These are phyloP conservation scores for Scolecobasidium constrictum DNA, from an alignment of 2,329 filamentous ascomycete species.

Conservation along the genomic window DNA sequence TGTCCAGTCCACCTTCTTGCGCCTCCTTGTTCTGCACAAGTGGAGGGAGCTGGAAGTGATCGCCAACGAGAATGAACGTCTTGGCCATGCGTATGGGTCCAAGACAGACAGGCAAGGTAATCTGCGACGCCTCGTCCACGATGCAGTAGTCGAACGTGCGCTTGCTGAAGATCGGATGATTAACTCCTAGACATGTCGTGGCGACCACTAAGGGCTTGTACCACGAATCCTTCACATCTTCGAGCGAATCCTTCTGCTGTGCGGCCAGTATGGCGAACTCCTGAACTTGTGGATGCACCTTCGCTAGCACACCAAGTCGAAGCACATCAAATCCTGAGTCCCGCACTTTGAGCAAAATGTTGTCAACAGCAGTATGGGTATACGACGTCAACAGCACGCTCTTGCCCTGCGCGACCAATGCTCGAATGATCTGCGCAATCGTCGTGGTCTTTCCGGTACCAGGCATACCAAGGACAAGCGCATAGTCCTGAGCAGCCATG, in stretches of 20 bases:
- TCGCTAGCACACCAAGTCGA: constrained; percentile 73
- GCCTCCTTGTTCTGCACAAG: constrained; percentile 89
- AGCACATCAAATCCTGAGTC: constrained; percentile 67
- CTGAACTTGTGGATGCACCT: constrained; percentile 79
- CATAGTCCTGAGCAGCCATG: constrained; percentile 91
- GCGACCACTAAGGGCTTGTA: constrained; percentile 82
- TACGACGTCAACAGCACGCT: constrained; percentile 90
- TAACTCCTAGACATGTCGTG: constrained; percentile 88
- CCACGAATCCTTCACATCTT: constrained; percentile 75
- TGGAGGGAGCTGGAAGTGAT: constrained; percentile 92
- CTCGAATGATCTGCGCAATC: constrained; percentile 92
- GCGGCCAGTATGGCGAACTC: constrained; percentile 73
- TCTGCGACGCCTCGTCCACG: constrained; percentile 95
- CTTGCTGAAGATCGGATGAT: constrained; percentile 77
- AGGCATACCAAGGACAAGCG: constrained; percentile 95
- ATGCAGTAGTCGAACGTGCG: constrained; percentile 96
- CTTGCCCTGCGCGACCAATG: constrained; percentile 79
- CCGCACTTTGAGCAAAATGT: constrained; percentile 87
- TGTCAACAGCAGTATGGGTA: constrained; percentile 96
- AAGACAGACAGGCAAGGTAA: constrained; percentile 87
- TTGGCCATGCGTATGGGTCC: constrained; percentile 87
- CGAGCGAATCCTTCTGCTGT: constrained; percentile 62
- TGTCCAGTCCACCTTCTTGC: constrained; percentile 72
- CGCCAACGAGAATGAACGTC: constrained; percentile 89
- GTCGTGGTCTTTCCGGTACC: constrained; percentile 98